Percentiles rank a stretch among this genome's conserved stretches.
Conservation (phyloP, 305 asterid species). For the Fraxinus floribunda region DNA sequence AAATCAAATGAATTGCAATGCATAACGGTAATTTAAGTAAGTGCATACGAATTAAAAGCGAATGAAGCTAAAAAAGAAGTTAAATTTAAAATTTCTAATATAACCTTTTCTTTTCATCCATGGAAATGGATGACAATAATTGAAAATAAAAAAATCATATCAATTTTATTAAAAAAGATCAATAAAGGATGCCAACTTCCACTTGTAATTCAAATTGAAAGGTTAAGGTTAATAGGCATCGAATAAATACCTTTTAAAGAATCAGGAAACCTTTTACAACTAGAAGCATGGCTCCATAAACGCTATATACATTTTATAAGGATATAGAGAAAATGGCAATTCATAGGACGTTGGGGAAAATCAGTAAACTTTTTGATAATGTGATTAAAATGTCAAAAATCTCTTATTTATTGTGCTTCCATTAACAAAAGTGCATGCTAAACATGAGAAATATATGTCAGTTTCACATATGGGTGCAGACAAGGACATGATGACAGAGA, state of each 20-base stretch:
- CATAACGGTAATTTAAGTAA: not conserved
- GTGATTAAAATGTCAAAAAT: constrained; percentile 2
- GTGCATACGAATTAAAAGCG: not conserved
- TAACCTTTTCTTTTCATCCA: not conserved
- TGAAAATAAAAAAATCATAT: not conserved
- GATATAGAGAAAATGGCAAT: not conserved
- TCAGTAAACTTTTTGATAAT: not conserved
- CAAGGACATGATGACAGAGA: not conserved
- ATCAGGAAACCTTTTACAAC: not conserved
- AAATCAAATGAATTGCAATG: constrained; percentile 17
- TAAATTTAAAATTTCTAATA: constrained; percentile 2
- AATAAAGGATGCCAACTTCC: not conserved
- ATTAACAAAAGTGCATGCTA: not conserved
- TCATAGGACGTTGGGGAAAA: not conserved
- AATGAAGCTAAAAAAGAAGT: constrained; percentile 21
- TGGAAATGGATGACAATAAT: not conserved
- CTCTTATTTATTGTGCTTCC: not conserved
- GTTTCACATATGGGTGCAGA: not conserved
- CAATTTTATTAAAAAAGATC: not conserved
- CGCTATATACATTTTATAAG: not conserved
- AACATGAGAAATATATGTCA: not conserved
- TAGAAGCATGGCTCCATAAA: not conserved
- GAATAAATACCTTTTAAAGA: not conserved
- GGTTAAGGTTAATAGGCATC: not conserved
- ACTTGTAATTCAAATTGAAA: not conserved